Base-by-base conservation (phyloP, 1,139 yeast genomes). In the Hanseniaspora uvarum region DNA sequence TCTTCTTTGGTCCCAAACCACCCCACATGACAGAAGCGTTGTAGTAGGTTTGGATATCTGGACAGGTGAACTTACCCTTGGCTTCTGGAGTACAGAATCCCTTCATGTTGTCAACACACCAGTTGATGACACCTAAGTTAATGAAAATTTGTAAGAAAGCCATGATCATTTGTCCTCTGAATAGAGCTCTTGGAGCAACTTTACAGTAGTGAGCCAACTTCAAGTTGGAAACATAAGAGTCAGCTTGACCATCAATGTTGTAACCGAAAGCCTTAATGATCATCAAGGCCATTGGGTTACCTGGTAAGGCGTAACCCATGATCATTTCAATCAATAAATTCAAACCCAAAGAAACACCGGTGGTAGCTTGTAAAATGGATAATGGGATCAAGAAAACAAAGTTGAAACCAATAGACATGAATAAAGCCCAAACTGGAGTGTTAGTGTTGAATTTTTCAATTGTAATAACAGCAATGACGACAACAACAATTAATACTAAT, bases 181-280 rank as follows among this genome's bases (percentile, higher is more conserved):
- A 81, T 57, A 80, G 65, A 0, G 85, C 77, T 58, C 80, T 68
- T 43, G 86, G 86, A 12, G 85, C 80, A 46, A 81, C 64, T 58
- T 76, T 78, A 24, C 76, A 69, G 62, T 81, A 81, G 65, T 80
- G 86, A 3, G 78, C 84, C 70, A 74, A 62, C 63, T 81, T 81
- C 65, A 78, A 78, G 60, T 78, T 77, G 6, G 75, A 63, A 49
- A 79, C 70, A 65, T 75, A 80, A 61, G 70, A 72, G 52, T 78
- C 78, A n/a, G 84, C 82, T 65, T 80, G 85, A 2, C 76, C 77
- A 65, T 75, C 78, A 58, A 79, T 78, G 62, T 79, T 79, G 60
- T 74, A 74, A 30, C 84, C 85, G 57, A 72, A 72, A 1, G 81
- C 79, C 62, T 80, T 80, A 58, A 79, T 68, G 33, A 77, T 72